Evolutionary conservation across 441 rosid species (phyloP).

Genomic region (Aleurites moluccanus): DNA sequence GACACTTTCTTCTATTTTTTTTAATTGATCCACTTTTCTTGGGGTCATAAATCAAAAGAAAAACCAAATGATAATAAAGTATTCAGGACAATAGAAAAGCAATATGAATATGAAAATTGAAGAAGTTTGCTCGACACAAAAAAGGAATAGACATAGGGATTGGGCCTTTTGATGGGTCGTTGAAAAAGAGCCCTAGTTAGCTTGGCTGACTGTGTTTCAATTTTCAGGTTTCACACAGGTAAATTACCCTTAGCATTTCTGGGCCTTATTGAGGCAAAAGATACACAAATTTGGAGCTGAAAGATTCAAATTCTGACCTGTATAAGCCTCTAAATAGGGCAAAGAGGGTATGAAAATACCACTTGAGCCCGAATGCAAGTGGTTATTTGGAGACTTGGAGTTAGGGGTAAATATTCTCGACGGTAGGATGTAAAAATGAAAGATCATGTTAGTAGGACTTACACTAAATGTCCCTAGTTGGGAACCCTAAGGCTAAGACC

Average conservation of each 20-base stretch:
- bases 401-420: conserved; percentile 14
- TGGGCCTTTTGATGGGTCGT: neutral
- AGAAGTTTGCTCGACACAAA: neutral
- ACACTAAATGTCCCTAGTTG: neutral
- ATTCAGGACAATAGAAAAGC: neutral
- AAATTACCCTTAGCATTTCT: too few relatives aligned
- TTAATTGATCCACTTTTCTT: neutral
- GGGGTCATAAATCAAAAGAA: neutral
- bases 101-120: neutral
- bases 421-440: neutral
- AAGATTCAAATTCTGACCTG: too few relatives aligned
- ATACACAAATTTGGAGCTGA: too few relatives aligned
- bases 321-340: neutral
- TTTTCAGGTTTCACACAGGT: too few relatives aligned
- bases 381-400: neutral
- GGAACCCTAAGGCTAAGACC: neutral
- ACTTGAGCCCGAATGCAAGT: conserved; percentile 22
- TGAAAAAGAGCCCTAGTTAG: neutral
- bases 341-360: conserved; percentile 8
- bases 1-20: neutral
- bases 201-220: too few relatives aligned
- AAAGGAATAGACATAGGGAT: neutral
- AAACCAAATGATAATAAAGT: neutral
- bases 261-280: too few relatives aligned
- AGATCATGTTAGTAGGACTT: neutral